Evolutionary conservation across 352 stramenopile genomes (phyloP).

Genomic region (Pythium folliculosum): DNA sequence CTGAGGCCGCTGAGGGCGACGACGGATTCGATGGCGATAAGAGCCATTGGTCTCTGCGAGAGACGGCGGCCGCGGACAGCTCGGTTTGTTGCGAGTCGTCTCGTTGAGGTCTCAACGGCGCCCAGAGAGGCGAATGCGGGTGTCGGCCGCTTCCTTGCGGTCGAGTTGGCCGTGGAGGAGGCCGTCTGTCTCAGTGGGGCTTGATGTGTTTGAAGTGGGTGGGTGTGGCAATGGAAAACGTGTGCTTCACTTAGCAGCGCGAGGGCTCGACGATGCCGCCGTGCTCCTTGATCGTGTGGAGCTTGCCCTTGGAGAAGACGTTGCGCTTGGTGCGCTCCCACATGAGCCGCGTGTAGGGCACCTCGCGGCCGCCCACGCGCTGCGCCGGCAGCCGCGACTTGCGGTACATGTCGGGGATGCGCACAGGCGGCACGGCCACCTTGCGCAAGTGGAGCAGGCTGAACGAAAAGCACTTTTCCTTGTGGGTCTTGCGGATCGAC

Average conservation of each 20-base stretch:
- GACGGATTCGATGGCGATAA: too few relatives aligned
- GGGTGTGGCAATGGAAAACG: neutral
- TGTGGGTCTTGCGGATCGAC: conserved; percentile 37
- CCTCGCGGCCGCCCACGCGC: conserved; percentile 43
- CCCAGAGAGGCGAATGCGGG: too few relatives aligned
- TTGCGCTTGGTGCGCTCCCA: conserved; percentile 53
- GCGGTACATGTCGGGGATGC: conserved; percentile 42
- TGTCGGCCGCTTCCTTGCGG: too few relatives aligned
- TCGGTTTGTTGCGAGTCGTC: too few relatives aligned
- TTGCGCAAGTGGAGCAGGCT: conserved; percentile 48
- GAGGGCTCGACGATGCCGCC: conserved; percentile 7
- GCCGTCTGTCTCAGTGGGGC: too few relatives aligned
- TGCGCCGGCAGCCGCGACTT: conserved; percentile 8
- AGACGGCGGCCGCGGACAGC: too few relatives aligned
- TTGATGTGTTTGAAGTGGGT: too few relatives aligned
- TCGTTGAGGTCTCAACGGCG: too few relatives aligned
- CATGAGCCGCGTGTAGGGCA: conserved; percentile 59
- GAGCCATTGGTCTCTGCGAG: too few relatives aligned
- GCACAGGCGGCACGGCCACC: conserved; percentile 47
- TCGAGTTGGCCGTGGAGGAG: too few relatives aligned
- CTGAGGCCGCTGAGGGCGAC: too few relatives aligned
- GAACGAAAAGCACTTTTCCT: conserved; percentile 36
- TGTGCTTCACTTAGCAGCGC: conserved; percentile 1
- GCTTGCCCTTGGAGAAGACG: conserved; percentile 3
- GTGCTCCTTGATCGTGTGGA: conserved; percentile 8